Evolutionary conservation across 2,329 filamentous ascomycete species (phyloP).

Genomic region (Nectriaceae sp.): DNA sequence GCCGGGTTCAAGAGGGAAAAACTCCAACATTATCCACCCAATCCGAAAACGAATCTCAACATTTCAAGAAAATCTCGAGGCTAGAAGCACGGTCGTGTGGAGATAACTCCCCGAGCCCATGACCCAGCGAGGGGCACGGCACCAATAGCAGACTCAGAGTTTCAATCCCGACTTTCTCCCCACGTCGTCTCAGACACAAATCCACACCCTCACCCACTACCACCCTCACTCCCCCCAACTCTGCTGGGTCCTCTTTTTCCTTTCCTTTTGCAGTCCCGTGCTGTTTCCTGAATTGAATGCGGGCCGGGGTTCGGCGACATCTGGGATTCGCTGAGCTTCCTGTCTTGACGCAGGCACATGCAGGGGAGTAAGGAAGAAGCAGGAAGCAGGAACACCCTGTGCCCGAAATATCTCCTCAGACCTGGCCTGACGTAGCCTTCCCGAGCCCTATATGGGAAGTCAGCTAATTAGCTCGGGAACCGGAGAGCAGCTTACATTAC

Average conservation of each 20-base stretch:
- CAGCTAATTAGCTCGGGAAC: not conserved
- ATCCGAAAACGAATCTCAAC: not conserved
- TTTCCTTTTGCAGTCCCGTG: slow-evolving; percentile 9
- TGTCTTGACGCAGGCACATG: slow-evolving; percentile 19
- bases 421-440: not conserved
- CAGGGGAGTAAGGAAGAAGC: slow-evolving; percentile 19
- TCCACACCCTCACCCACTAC: slow-evolving; percentile 5
- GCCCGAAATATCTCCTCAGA: slow-evolving; percentile 11
- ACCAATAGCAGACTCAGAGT: not conserved
- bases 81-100: slow-evolving; percentile 13
- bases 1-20: not conserved
- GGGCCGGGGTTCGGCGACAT: slow-evolving; percentile 10
- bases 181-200: slow-evolving; percentile 18
- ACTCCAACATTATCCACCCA: not conserved
- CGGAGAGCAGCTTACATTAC: not conserved
- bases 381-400: slow-evolving; percentile 8
- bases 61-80: not conserved
- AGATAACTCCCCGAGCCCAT: slow-evolving; percentile 16
- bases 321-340: slow-evolving; percentile 13
- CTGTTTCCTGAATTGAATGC: slow-evolving; percentile 13
- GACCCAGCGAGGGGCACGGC: not conserved
- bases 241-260: slow-evolving; percentile 10
- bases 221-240: slow-evolving; percentile 13
- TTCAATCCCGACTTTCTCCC: slow-evolving; percentile 7
- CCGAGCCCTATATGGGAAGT: not conserved